Evolutionary conservation across 371 early-diverging fungal species (phyloP), one percentile per base, ranked within the genome.

Genomic region (Cokeromyces recurvatus): DNA sequence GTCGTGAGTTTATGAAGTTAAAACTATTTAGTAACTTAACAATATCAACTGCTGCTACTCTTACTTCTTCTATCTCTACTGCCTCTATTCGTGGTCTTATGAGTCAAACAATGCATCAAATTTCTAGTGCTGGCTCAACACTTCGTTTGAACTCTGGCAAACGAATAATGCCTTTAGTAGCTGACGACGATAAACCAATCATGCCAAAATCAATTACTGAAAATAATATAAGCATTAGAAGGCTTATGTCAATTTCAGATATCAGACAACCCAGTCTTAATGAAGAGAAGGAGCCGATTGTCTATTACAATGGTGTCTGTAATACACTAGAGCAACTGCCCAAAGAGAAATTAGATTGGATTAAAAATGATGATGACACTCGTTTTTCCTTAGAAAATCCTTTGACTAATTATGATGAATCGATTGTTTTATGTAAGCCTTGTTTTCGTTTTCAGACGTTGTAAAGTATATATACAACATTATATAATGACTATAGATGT

Each of bases 221-320:
- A 17, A n/a, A n/a, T n/a, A n/a, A n/a, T n/a, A n/a, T n/a, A n/a
- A n/a, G n/a, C n/a, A n/a, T n/a, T n/a, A n/a, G n/a, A n/a, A n/a
- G n/a, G n/a, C n/a, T n/a, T n/a, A n/a, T n/a, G n/a, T n/a, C n/a
- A n/a, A n/a, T n/a, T n/a, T n/a, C n/a, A n/a, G n/a, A n/a, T n/a
- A n/a, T n/a, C n/a, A 39, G 32, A 27, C 29, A 27, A 27, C 11
- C 29, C 5, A 11, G 11, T 11, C 3, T 22, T 2, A 3, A 32
- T 17, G 4, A 9, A 43, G 31, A 42, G 1, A 21, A 22, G 2
- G 57, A 57, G 17, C 61, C 66, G 10, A 42, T 53, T 1, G 62
- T 66, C 9, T 62, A 66, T 36, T 66, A 66, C 42, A 66, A 66
- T 32, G 66, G 66, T 2, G 56, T 62, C 0, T 46, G 21, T 37